Conservation (phyloP, 2,329 filamentous ascomycete genomes). For the Drechslerella dactyloides region DNA sequence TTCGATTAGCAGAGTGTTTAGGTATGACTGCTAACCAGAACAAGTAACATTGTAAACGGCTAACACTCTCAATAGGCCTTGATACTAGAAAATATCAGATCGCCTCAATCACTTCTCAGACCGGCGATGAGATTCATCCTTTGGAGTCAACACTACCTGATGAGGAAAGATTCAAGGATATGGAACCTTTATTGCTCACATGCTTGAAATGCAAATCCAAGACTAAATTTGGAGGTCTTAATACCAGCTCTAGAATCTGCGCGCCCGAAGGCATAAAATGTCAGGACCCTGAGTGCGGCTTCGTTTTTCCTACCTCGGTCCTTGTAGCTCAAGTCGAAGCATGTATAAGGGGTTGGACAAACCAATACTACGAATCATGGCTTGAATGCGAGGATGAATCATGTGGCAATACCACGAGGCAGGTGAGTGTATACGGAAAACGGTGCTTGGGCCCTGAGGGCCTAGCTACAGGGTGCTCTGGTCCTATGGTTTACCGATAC, state of each 20-base stretch:
- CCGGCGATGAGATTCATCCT: slow-evolving; percentile 72
- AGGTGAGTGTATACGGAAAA: slow-evolving; percentile 90
- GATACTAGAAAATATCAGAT: slow-evolving; percentile 86
- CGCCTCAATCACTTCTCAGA: slow-evolving; percentile 62
- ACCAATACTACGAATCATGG: slow-evolving; percentile 90
- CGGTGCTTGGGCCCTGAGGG: slow-evolving; percentile 87
- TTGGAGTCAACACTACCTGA: slow-evolving; percentile 95
- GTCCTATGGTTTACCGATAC: slow-evolving; percentile 86
- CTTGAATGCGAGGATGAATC: slow-evolving; percentile 87
- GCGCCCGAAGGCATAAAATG: slow-evolving; percentile 79
- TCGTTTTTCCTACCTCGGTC: slow-evolving; percentile 71
- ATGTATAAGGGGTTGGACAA: slow-evolving; percentile 77
- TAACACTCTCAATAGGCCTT: slow-evolving; percentile 62
- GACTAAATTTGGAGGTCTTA: slow-evolving; percentile 78
- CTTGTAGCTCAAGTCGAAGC: slow-evolving; percentile 86
- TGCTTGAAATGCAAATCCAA: slow-evolving; percentile 79
- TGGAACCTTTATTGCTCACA: slow-evolving; percentile 74
- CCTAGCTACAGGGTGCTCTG: slow-evolving; percentile 80
- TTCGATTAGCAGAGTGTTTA: slow-evolving; percentile 87
- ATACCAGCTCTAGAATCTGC: slow-evolving; percentile 66
- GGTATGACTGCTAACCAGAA: slow-evolving; percentile 57
- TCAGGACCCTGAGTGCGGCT: slow-evolving; percentile 67
- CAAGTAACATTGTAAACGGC: not conserved
- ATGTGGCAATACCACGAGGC: slow-evolving; percentile 83
- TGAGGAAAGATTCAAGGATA: slow-evolving; percentile 83